Conservation (phyloP, 1,284 basidiomycete genomes). For the Tilletia horrida region DNA sequence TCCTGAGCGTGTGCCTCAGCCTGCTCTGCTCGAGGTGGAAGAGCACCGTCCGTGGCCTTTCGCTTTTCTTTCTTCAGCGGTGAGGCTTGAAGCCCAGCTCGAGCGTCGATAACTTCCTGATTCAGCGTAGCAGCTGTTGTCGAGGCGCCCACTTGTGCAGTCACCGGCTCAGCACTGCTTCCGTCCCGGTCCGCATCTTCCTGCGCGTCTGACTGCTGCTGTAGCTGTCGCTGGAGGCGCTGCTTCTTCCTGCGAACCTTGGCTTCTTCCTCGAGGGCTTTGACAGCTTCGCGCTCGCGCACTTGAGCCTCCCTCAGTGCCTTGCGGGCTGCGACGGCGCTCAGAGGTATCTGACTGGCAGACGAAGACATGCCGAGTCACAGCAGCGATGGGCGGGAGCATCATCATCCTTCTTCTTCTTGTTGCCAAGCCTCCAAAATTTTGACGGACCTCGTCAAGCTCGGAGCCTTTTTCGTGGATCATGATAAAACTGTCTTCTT, state of each 20-base stretch:
- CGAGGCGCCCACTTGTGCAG: background rate
- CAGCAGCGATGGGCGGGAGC: too few species aligned
- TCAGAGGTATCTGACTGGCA: background rate
- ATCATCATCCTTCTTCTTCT: too few species aligned
- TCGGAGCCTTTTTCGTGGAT: too few species aligned
- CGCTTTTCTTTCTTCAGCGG: background rate
- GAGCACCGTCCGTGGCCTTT: background rate
- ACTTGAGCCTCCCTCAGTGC: background rate
- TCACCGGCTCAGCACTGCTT: background rate
- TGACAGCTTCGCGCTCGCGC: background rate
- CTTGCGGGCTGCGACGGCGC: slow-evolving; percentile 7
- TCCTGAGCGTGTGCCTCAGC: background rate
- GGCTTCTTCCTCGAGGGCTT: background rate
- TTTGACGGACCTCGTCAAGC: too few species aligned
- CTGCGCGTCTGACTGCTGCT: background rate
- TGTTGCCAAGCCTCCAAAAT: too few species aligned
- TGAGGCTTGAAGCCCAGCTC: background rate
- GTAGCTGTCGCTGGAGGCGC: background rate
- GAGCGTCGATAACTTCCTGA: background rate
- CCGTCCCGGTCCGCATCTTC: background rate
- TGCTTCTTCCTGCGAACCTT: background rate
- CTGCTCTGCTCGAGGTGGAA: background rate
- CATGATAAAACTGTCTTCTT: too few species aligned
- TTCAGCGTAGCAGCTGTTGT: background rate
- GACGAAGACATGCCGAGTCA: background rate